Base-by-base conservation (phyloP, 2,329 filamentous ascomycete genomes). In the Colletotrichum lindemuthianum region DNA sequence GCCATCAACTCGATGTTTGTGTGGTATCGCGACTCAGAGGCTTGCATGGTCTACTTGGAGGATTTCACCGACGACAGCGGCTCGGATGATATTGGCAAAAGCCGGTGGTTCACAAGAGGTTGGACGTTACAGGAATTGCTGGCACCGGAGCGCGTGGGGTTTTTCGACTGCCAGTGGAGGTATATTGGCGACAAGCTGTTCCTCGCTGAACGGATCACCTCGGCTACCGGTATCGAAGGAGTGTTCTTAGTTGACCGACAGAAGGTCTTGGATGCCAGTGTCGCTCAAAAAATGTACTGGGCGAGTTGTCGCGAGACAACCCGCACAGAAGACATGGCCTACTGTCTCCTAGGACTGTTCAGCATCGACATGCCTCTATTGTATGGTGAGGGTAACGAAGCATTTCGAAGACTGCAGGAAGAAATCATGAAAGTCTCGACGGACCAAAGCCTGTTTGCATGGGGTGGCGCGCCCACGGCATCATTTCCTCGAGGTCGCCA, bases 211-310 rank as follows among this genome's bases (percentile, higher is more conserved):
- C 8, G 49, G 45, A 63, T 78, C 5, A 67, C 67, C 4, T 48
- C 57, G 8, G 70, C 74, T 36, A 78, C 76, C 1, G 66, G 68
- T 0, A 74, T 79, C 16, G 37, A 41, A 3, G 3, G n/a, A 2
- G 36, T 3, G 6, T n/a, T 2, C 12, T 49, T 37, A 4, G 16
- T 39, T 5, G 33, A 12, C 6, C 49, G 12, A 24, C 11, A 6
- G 16, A 33, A 9, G 9, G 9, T 72, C 47, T 43, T 60, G 32
- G 34, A 43, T 8, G 65, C 63, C 36, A 67, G 69, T 51, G 51
- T 71, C 13, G 69, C 72, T 2, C 47, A 57, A 2, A 68, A 67
- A 50, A 75, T 73, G 71, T 71, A 66, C 8, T 72, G 71, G 71
- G 70, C 68, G 15, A 61, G 71, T 1, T 51, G 48, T 3, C 55